Conservation (phyloP, 257 asterid genomes). For the Solanum paucissectum region DNA sequence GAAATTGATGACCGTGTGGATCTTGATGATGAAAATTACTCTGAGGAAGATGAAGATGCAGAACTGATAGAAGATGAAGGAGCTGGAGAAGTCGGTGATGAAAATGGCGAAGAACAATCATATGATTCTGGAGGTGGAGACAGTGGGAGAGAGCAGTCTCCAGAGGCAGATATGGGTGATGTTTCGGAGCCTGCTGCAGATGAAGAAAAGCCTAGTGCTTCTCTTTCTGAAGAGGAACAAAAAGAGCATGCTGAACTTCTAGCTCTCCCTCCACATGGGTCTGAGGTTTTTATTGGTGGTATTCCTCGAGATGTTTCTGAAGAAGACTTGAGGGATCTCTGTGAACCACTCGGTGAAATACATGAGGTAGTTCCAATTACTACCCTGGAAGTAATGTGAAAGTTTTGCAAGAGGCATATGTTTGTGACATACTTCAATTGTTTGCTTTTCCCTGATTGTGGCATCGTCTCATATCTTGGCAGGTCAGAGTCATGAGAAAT, state of each 20-base stretch:
- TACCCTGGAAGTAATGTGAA: not conserved
- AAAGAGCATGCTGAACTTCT: slow-evolving; percentile 58
- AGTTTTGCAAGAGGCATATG: not conserved
- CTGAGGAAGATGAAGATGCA: slow-evolving; percentile 71
- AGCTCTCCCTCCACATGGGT: slow-evolving; percentile 85
- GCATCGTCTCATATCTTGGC: slow-evolving; percentile 23
- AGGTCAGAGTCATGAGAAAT: slow-evolving; percentile 82
- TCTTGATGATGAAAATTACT: slow-evolving; percentile 78
- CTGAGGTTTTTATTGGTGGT: slow-evolving; percentile 92
- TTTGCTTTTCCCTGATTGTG: not conserved
- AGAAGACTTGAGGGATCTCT: slow-evolving; percentile 70
- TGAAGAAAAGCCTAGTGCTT: slow-evolving; percentile 28
- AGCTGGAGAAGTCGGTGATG: slow-evolving; percentile 53
- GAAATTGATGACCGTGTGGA: slow-evolving; percentile 89
- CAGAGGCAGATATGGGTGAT: slow-evolving; percentile 32
- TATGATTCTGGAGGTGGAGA: slow-evolving; percentile 46
- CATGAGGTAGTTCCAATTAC: slow-evolving; percentile 48
- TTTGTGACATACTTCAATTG: not conserved
- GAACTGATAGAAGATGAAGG: slow-evolving; percentile 75
- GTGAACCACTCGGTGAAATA: slow-evolving; percentile 71
- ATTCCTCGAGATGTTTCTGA: slow-evolving; percentile 75
- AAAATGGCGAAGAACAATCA: slow-evolving; percentile 47
- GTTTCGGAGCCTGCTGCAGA: slow-evolving; percentile 24
- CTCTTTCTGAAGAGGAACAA: slow-evolving; percentile 27
- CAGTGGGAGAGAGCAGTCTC: slow-evolving; percentile 42